Percentiles rank a stretch among this genome's conserved stretches.
These are phyloP conservation scores for Phytophthora aleatoria DNA, from an alignment of 352 stramenopile genomes.

Conservation along the genomic window DNA sequence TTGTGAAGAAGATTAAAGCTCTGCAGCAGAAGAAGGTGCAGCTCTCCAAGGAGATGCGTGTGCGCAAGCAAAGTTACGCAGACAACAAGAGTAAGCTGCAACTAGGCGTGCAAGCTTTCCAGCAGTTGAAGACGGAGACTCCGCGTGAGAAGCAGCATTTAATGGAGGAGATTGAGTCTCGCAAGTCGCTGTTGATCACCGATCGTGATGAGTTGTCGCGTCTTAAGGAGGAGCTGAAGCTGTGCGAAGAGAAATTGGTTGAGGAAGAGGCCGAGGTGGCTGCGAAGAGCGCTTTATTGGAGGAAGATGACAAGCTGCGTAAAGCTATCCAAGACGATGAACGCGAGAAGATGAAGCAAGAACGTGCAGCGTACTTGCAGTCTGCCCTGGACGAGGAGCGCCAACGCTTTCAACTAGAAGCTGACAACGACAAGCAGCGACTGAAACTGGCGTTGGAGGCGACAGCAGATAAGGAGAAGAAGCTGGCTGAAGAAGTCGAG, in stretches of 20 bases:
- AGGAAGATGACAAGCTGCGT: slow-evolving; percentile 79
- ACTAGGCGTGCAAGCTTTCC: slow-evolving; percentile 77
- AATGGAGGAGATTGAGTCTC: slow-evolving; percentile 66
- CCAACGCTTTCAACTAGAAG: slow-evolving; percentile 54
- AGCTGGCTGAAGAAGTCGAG: slow-evolving; percentile 77
- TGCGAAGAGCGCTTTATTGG: slow-evolving; percentile 72
- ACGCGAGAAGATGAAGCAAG: slow-evolving; percentile 81
- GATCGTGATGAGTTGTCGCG: slow-evolving; percentile 63
- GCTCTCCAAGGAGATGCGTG: slow-evolving; percentile 74
- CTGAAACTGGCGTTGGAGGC: slow-evolving; percentile 50
- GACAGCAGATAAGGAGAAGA: slow-evolving; percentile 80
- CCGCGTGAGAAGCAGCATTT: slow-evolving; percentile 57
- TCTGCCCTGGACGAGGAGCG: slow-evolving; percentile 70
- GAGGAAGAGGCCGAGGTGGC: slow-evolving; percentile 78
- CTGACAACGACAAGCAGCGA: slow-evolving; percentile 62
- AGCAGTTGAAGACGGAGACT: slow-evolving; percentile 48
- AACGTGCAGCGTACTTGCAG: slow-evolving; percentile 67
- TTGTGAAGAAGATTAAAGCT: slow-evolving; percentile 89
- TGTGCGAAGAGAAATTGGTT: slow-evolving; percentile 65
- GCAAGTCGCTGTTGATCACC: slow-evolving; percentile 59
- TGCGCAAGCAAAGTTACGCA: slow-evolving; percentile 76
- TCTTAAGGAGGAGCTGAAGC: slow-evolving; percentile 68
- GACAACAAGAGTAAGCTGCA: slow-evolving; percentile 77
- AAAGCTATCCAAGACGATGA: slow-evolving; percentile 82
- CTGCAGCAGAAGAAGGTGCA: slow-evolving; percentile 84